These are phyloP conservation scores for Afroboletus lepidellus DNA, from an alignment of 1,284 basidiomycete genomes.

Conservation along the genomic window DNA sequence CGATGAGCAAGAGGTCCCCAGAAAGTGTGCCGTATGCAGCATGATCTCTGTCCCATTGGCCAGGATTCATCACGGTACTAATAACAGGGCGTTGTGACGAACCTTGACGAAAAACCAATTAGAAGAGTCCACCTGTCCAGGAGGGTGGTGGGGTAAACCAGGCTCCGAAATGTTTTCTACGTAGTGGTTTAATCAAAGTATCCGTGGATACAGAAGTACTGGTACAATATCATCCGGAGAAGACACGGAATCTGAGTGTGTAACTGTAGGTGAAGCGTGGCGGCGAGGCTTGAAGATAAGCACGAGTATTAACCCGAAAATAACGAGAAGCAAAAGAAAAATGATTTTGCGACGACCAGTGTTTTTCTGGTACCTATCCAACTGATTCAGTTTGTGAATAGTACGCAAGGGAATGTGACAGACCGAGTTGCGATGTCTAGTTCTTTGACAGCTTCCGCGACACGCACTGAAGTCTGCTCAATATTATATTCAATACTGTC, in stretches of 20 bases:
- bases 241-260: slow-evolving; percentile 17
- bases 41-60: slow-evolving; percentile 12
- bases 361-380: slow-evolving; percentile 82
- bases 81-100: slow-evolving; percentile 11
- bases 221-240: slow-evolving; percentile 30
- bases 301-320: slow-evolving; percentile 79
- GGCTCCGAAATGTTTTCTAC: slow-evolving; percentile 15
- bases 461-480: slow-evolving; percentile 82
- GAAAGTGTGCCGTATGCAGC: slow-evolving; percentile 3
- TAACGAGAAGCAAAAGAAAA: slow-evolving; percentile 86
- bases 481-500: slow-evolving; percentile 99
- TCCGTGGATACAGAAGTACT: slow-evolving; percentile 35
- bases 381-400: slow-evolving; percentile 7
- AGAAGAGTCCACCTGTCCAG: slow-evolving; percentile 2
- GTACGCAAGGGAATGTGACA: slow-evolving; percentile 23
- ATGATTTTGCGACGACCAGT: slow-evolving; percentile 92
- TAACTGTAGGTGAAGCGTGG: slow-evolving; percentile 31
- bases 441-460: slow-evolving; percentile 84
- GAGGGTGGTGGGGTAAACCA: slow-evolving; percentile 5
- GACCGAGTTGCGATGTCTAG: slow-evolving; percentile 80
- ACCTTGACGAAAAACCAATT: slow-evolving; percentile 18
- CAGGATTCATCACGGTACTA: slow-evolving; percentile 8
- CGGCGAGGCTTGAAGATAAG: slow-evolving; percentile 81
- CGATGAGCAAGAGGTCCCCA: slow-evolving; percentile 19
- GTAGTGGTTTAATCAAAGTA: slow-evolving; percentile 28